These are phyloP conservation scores for Termitomyces sp. DNA, from an alignment of 768 basidiomycete genomes.

Conservation along the genomic window DNA sequence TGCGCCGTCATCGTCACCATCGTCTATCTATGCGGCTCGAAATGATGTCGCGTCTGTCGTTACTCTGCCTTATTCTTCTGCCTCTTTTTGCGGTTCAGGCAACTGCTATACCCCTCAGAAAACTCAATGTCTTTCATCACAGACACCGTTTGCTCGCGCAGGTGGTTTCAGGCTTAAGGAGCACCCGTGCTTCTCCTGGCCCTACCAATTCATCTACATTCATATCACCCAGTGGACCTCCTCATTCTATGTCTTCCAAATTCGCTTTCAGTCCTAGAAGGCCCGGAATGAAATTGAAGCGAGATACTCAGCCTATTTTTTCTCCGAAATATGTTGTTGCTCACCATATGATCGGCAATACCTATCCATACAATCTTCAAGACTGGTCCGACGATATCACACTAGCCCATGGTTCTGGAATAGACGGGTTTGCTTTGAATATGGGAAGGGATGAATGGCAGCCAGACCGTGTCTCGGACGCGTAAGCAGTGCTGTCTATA, in stretches of 20 bases:
- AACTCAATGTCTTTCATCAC: not conserved
- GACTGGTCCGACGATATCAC: constrained; percentile 52
- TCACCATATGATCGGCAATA: constrained; percentile 68
- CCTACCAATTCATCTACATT: not conserved
- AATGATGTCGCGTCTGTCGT: constrained; percentile 9
- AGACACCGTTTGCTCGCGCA: not conserved
- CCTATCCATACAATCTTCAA: constrained; percentile 54
- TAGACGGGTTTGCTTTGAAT: constrained; percentile 75
- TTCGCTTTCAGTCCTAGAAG: not conserved
- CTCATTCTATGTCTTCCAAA: not conserved
- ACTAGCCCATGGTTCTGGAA: constrained; percentile 55
- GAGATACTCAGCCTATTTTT: constrained; percentile 12
- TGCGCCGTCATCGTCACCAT: constrained; percentile 7
- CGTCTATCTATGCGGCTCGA: not conserved
- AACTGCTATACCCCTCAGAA: constrained; percentile 12
- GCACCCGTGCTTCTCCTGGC: not conserved
- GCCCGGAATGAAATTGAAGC: not conserved
- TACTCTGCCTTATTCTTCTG: constrained; percentile 11
- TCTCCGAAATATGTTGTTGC: constrained; percentile 49
- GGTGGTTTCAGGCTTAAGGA: not conserved
- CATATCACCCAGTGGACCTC: not conserved
- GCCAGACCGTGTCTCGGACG: constrained; percentile 56
- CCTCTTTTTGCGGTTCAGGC: constrained; percentile 9
- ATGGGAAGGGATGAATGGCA: constrained; percentile 67
- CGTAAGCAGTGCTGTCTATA: constrained; percentile 39